Conservation (phyloP, 371 early-diverging fungal species). For the Funneliformis caledonium region DNA sequence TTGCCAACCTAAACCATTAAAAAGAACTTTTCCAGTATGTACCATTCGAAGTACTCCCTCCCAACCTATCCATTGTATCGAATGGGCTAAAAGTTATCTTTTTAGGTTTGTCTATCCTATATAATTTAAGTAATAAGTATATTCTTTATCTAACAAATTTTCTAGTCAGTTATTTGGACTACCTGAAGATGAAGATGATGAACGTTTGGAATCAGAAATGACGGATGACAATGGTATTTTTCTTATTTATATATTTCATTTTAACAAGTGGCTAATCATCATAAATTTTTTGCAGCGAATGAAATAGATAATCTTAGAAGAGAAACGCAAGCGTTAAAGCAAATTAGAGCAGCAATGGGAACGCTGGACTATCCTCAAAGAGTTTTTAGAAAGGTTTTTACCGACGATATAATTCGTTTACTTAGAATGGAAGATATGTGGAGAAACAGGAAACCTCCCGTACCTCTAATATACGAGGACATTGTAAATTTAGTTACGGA, state of each 20-base stretch:
- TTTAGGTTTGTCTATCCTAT: constrained; percentile 57
- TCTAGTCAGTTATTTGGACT: constrained; percentile 84
- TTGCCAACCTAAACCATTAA: constrained; percentile 92
- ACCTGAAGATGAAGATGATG: constrained; percentile 71
- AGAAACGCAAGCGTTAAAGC: constrained; percentile 74
- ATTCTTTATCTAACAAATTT: neutral
- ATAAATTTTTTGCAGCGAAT: constrained; percentile 52
- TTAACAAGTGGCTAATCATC: neutral
- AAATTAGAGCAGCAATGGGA: constrained; percentile 64
- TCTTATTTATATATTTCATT: neutral
- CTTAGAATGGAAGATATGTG: constrained; percentile 89
- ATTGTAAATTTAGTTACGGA: constrained; percentile 42
- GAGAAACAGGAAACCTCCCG: constrained; percentile 77
- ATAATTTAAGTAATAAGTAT: neutral
- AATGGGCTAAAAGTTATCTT: constrained; percentile 98
- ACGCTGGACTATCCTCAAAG: constrained; percentile 66
- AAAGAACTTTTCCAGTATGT: constrained; percentile 93
- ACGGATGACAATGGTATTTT: constrained; percentile 65
- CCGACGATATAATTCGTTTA: constrained; percentile 78
- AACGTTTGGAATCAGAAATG: constrained; percentile 51
- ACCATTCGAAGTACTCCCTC: constrained; percentile 98
- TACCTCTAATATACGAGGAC: constrained; percentile 62
- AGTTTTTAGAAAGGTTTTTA: constrained; percentile 88
- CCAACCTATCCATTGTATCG: constrained; percentile 97
- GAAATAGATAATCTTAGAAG: constrained; percentile 73